Evolutionary conservation across 768 basidiomycete species (phyloP), one percentile per base, ranked within the genome.

Genomic region (Leccinum sublutescens): DNA sequence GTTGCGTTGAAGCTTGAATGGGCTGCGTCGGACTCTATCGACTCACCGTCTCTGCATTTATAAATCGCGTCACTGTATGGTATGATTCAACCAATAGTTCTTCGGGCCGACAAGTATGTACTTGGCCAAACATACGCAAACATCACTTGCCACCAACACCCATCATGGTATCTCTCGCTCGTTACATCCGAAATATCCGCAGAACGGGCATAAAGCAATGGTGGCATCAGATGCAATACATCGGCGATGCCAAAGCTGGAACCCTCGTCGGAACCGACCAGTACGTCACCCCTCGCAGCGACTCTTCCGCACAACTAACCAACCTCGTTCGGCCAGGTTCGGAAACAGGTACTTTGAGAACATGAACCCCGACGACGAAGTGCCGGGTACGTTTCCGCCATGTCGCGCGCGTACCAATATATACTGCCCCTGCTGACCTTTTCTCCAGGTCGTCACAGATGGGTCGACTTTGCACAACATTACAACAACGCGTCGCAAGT

Each of bases 271-370:
- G 93, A 52, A 79, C 77, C 50, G 93, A 96, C 80, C 87, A 88
- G 94, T 97, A 67, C 64, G 92, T 87, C 21, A 23, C 8, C 52
- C 4, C 19, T 36, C 5, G 4, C 6, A 2, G 2, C 21, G 12
- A 29, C 52, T 23, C 56, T 47, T 47, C 47, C 21, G 25, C 61
- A 38, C 43, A 51, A 53, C 59, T 57, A 11, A 64, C 21, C 56
- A 9, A 0, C 25, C 36, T 50, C 3, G 15, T 34, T 59, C 57
- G 54, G 57, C n/a, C 66, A 94, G 92, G 72, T 93, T 96, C 73
- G 96, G 95, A 48, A 98, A 98, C 82, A 82, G 83, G 61, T 98
- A 95, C 76, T 98, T 83, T 66, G 93, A 98, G 80, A 97, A 98
- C 76, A 71, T 86, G 73, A 91, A 95, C 69, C 81, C 84, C 29